These are phyloP conservation scores for Crataegus laevigata DNA, from an alignment of 306 rosid genomes.

Conservation along the genomic window DNA sequence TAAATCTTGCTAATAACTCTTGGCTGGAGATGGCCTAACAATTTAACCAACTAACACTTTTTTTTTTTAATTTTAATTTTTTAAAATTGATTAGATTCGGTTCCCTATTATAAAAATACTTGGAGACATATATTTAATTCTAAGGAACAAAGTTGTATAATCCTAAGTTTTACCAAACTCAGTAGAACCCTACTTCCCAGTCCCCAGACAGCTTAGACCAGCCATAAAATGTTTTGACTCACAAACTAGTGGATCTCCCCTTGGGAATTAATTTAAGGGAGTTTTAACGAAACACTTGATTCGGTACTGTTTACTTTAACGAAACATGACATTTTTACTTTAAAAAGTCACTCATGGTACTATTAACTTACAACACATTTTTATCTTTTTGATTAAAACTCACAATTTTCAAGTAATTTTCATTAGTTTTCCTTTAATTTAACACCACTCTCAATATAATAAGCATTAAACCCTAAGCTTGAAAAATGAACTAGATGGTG, in stretches of 20 bases:
- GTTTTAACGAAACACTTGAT: no score
- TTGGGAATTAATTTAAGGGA: no score
- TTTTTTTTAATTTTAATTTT: no score
- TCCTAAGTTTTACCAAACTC: constrained; percentile 23
- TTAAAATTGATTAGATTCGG: constrained; percentile 10
- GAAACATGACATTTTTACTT: no score
- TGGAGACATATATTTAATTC: constrained; percentile 4
- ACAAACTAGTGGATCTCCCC: neutral
- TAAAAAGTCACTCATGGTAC: no score
- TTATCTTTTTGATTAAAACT: no score
- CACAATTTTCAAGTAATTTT: no score
- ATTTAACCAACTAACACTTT: no score
- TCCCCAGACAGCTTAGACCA: constrained; percentile 20
- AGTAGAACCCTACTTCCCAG: constrained; percentile 20
- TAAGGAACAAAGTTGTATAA: constrained; percentile 21
- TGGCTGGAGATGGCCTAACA: no score
- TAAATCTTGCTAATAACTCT: no score
- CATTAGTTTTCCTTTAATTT: neutral
- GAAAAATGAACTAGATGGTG: neutral
- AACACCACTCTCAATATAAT: neutral
- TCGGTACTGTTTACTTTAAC: no score
- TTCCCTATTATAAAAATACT: constrained; percentile 13
- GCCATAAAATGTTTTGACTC: constrained; percentile 25
- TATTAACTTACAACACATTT: no score
- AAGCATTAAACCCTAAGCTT: neutral